phyloP scores from a whole-genome alignment of 371 early-diverging fungal genomes.

The Mucor saturninus region DNA sequence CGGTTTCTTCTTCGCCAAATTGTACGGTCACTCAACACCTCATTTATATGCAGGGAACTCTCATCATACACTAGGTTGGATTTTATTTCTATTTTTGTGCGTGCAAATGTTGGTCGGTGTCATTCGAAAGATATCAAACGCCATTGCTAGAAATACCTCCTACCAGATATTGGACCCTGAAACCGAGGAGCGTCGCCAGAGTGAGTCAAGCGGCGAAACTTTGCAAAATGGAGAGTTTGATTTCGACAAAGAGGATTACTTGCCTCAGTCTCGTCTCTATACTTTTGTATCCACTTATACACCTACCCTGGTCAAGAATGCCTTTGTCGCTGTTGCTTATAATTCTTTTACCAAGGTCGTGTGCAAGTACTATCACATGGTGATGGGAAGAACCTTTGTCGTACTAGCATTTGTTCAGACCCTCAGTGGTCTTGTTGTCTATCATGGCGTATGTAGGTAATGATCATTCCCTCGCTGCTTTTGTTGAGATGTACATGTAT shows the following conservation, averaged over 20 bases:
- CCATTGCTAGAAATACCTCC: slow-evolving; percentile 28
- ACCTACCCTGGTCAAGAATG: slow-evolving; percentile 42
- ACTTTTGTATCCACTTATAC: slow-evolving; percentile 34
- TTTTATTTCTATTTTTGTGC: slow-evolving; percentile 41
- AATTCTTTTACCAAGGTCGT: slow-evolving; percentile 50
- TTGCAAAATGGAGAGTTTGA: slow-evolving; percentile 33
- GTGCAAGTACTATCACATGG: slow-evolving; percentile 44
- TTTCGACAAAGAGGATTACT: background rate
- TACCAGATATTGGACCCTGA: slow-evolving; percentile 31
- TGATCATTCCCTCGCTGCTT: no score
- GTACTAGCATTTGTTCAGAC: slow-evolving; percentile 53
- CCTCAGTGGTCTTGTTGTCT: slow-evolving; percentile 51
- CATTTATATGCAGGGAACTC: slow-evolving; percentile 51
- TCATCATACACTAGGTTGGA: slow-evolving; percentile 55
- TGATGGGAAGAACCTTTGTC: slow-evolving; percentile 47
- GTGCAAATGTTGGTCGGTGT: slow-evolving; percentile 51
- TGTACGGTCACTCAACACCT: slow-evolving; percentile 53
- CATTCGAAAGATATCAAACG: slow-evolving; percentile 53
- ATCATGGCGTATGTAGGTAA: slow-evolving; percentile 55
- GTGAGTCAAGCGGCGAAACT: slow-evolving; percentile 42
- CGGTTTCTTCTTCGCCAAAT: slow-evolving; percentile 52
- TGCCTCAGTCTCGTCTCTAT: slow-evolving; percentile 29
- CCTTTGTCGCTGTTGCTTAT: slow-evolving; percentile 41
- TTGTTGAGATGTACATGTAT: no score
- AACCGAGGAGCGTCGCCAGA: slow-evolving; percentile 23